A percentile compares a stretch with the other conserved stretches of the same genome.
Evolutionary conservation across 2,329 filamentous ascomycete genomes (phyloP).

Genomic region (Mariannaea sp.): DNA sequence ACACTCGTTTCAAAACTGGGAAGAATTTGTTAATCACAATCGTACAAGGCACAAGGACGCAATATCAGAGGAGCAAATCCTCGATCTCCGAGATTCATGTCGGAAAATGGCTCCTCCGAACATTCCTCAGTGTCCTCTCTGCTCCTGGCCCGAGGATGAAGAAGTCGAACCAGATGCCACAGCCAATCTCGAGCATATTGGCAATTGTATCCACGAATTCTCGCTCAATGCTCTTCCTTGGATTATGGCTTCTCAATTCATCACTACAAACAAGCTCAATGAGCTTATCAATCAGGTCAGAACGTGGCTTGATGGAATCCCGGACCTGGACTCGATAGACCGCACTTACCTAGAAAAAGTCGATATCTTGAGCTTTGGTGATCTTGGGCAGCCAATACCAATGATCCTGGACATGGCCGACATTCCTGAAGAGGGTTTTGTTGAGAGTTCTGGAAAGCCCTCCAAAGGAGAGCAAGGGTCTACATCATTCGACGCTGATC

Average conservation of each 20-base stretch:
- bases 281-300: background rate
- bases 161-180: conserved; percentile 6
- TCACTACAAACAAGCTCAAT: background rate
- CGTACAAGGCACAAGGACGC: background rate
- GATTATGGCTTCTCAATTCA: background rate
- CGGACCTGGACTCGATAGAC: background rate
- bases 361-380: background rate
- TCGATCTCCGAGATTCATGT: background rate
- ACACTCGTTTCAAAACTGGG: background rate
- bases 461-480: background rate
- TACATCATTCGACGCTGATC: background rate
- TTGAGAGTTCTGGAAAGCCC: conserved; percentile 1
- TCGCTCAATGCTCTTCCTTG: conserved; percentile 9
- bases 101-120: conserved; percentile 2
- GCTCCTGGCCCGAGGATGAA: conserved; percentile 7
- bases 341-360: background rate
- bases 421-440: background rate
- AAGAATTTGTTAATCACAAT: conserved; percentile 7
- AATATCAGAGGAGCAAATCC: conserved; percentile 5
- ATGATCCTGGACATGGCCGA: background rate
- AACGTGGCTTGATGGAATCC: background rate
- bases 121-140: conserved; percentile 9
- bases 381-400: background rate
- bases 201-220: conserved; percentile 12
- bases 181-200: conserved; percentile 10